Percentiles rank a stretch among this genome's conserved stretches.
phyloP scores from a whole-genome alignment of 2,329 filamentous ascomycete genomes.

The Diaporthe ampelina region DNA sequence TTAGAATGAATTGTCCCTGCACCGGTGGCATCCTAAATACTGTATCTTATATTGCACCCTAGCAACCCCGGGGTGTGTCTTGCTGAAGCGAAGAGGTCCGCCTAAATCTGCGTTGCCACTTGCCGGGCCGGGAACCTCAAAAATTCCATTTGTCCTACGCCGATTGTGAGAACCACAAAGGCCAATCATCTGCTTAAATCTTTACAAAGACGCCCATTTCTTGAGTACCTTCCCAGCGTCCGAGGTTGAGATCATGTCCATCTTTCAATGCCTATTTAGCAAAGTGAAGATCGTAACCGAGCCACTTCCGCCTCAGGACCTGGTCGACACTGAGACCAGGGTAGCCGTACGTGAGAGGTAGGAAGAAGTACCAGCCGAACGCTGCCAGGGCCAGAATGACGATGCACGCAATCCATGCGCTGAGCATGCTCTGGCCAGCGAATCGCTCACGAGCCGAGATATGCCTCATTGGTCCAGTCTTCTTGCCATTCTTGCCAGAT shows the following conservation, averaged over 20 bases:
- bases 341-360: conserved; percentile 94
- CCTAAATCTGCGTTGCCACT: neutral
- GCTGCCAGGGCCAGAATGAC: conserved; percentile 78
- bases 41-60: neutral
- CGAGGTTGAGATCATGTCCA: neutral
- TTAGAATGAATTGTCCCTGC: neutral
- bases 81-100: neutral
- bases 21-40: neutral
- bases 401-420: conserved; percentile 82
- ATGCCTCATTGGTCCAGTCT: conserved; percentile 68
- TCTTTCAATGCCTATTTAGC: conserved; percentile 79
- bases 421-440: conserved; percentile 80
- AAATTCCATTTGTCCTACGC: neutral
- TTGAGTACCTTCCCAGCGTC: neutral
- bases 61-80: neutral
- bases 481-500: conserved; percentile 61
- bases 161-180: conserved; percentile 5
- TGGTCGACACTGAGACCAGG: conserved; percentile 86
- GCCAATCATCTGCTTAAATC: conserved; percentile 28
- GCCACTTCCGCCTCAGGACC: conserved; percentile 90
- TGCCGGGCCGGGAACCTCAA: neutral
- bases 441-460: conserved; percentile 87
- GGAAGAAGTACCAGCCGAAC: conserved; percentile 91
- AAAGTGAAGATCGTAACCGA: conserved; percentile 98
- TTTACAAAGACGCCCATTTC: conserved; percentile 29